phyloP scores from a whole-genome alignment of 2,329 filamentous ascomycete species.

The Falciphora oryzae region DNA sequence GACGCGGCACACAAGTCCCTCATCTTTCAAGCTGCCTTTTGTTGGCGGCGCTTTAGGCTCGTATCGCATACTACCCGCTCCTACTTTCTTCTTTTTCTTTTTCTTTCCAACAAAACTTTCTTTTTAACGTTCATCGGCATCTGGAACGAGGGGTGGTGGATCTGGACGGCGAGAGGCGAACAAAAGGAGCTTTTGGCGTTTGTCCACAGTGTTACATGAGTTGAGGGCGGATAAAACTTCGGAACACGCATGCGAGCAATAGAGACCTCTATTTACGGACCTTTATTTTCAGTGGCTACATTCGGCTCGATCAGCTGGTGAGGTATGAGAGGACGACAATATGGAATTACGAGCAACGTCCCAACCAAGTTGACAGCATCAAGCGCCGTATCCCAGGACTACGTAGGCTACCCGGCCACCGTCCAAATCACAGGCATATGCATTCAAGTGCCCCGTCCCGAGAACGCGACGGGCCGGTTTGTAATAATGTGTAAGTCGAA shows the following conservation, averaged over 20 bases:
- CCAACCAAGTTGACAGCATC: no score
- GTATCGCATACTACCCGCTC: not conserved
- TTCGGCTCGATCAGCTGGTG: no score
- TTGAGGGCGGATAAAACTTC: not conserved
- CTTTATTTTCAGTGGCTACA: not conserved
- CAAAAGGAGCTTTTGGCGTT: slow-evolving; percentile 1
- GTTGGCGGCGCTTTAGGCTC: not conserved
- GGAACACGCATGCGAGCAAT: not conserved
- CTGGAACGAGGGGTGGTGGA: not conserved
- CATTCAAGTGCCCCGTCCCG: no score
- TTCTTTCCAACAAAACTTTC: not conserved
- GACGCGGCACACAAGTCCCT: no score
- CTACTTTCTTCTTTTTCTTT: not conserved
- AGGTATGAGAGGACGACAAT: not conserved
- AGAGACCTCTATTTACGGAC: not conserved
- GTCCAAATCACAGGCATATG: no score
- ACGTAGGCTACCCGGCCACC: no score
- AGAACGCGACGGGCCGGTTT: no score
- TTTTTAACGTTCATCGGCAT: not conserved
- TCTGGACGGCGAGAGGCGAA: not conserved
- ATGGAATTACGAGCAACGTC: not conserved
- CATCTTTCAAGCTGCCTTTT: not conserved
- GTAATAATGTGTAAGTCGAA: no score
- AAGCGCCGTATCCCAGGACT: no score
- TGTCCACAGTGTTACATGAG: not conserved